Evolutionary conservation across 2,329 filamentous ascomycete genomes (phyloP).

Genomic region (Aplosporella prunicola): DNA sequence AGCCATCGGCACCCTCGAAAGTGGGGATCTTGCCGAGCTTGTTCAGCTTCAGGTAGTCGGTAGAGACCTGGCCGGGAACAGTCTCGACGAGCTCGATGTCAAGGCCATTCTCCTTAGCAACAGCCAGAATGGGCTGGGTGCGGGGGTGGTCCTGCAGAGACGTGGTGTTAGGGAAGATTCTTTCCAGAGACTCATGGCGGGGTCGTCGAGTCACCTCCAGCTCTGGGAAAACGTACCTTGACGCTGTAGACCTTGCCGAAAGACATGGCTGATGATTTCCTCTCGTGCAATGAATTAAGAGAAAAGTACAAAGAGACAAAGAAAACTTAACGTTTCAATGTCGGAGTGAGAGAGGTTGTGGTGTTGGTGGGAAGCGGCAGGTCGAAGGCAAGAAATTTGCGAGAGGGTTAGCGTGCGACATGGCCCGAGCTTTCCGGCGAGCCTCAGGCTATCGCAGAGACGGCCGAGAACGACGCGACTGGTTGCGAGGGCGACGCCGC

Average conservation of each 20-base stretch:
- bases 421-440: too few relatives aligned
- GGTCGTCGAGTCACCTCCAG: slow-evolving; percentile 11
- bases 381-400: slow-evolving; percentile 9
- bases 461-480: too few relatives aligned
- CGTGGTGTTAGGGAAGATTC: slow-evolving; percentile 14
- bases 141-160: slow-evolving; percentile 69
- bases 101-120: slow-evolving; percentile 95
- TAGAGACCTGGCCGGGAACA: slow-evolving; percentile 54
- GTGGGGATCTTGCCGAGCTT: slow-evolving; percentile 84
- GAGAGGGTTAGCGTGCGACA: too few relatives aligned
- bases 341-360: background rate
- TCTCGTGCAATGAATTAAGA: slow-evolving; percentile 1
- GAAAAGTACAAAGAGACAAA: slow-evolving; percentile 2
- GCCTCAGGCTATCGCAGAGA: too few relatives aligned
- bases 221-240: slow-evolving; percentile 50
- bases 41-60: slow-evolving; percentile 79
- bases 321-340: slow-evolving; percentile 6
- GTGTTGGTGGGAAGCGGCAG: slow-evolving; percentile 6
- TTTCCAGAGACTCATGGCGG: slow-evolving; percentile 21
- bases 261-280: slow-evolving; percentile 48
- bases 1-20: slow-evolving; percentile 89
- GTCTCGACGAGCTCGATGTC: slow-evolving; percentile 78
- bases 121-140: slow-evolving; percentile 77
- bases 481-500: too few relatives aligned
- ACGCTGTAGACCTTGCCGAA: slow-evolving; percentile 97